Base-by-base conservation (phyloP, 208 protist species). In the Strigomonas galati region DNA sequence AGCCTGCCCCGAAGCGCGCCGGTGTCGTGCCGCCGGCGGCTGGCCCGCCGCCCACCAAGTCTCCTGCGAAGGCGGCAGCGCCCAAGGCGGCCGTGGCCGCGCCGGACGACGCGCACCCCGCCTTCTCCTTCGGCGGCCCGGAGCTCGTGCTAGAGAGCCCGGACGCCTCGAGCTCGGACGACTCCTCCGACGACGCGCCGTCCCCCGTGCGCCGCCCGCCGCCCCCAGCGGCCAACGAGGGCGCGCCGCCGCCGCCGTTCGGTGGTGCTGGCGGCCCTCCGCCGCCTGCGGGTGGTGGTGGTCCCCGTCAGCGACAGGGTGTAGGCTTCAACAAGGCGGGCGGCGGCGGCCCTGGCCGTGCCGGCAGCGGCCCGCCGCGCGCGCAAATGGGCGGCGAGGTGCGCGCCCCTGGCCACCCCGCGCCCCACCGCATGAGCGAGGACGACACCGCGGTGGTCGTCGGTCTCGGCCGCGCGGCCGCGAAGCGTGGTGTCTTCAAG, bases 71-170 rank as follows among this genome's bases (percentile, higher is more conserved):
- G 28, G 55, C 43, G 12, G 26, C 56, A 9, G 57, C 43, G 21
- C 1, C 27, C 14, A 40, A 21, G n/a, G 53, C 1, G 30, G 32
- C 37, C 15, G 3, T 21, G 0, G 0, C 40, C 10, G 46, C 24
- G 0, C 19, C 26, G 7, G n/a, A 7, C 19, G 10, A 35, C 12
- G 31, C 44, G 0, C 30, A 62, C 12, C 21, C 19, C 26, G 28
- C 43, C 48, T 78, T 82, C 53, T 49, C 48, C 27, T 40, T 82
- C 32, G 65, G 52, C 35, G 46, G 58, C 46, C 46, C 57, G 0
- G 51, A 48, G 37, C n/a, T 55, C 64, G 28, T 78, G 32, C 43
- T 82, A 5, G 66, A 59, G 14, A 82, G 65, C 15, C 77, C 77
- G 15, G 46, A 67, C 6, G 53, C 1, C 56, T 69, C 63, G 65